Evolutionary conservation across 495 filamentous ascomycete genomes (phyloP), one percentile per base, ranked within the genome.

Genomic region (Elaphomyces granulatus): DNA sequence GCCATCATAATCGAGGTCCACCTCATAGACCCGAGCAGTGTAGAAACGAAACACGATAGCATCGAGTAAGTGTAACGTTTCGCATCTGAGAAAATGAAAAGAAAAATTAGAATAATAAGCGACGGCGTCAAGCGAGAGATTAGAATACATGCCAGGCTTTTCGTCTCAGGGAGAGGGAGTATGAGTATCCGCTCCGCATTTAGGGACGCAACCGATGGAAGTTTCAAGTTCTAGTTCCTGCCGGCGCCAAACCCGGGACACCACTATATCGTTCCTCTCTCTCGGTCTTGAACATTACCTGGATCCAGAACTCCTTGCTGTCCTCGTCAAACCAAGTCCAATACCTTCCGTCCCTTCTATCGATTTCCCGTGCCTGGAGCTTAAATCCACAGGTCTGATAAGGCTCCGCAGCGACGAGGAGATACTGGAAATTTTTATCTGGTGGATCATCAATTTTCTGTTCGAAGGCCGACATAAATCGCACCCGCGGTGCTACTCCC

Each of bases 211-310:
- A n/a, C n/a, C n/a, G n/a, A n/a, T n/a, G n/a, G n/a, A n/a, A n/a
- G 23, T 6, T 28, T 12, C 12, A 28, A 28, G 23, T 28, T 28
- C 23, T 28, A 6, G 23, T 28, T 28, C 23, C 23, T 6, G 23
- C 12, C 20, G 81, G 76, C 10, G 81, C 87, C 58, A 96, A 63
- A 17, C 90, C 90, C 8, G 90, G 90, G 37, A 94, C 92, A 53
- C 84, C 86, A 52, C 78, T 83, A 55, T 92, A 96, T 45, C 90
- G 66, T 71, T 96, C 90, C 67, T 96, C 90, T 38, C 90, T 73
- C 70, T 99, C 90, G 30, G 92, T 96, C 74, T 95, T 87, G 66
- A 96, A 99, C 72, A 95, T 83, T 38, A 99, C 72, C 69, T 96
- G 90, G n/a, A 95, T 70, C 83, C 86, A 96, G 53, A 93, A 96